These are phyloP conservation scores for Brasenia schreberi DNA, from an alignment of 164 flowering plant species.

Conservation along the genomic window DNA sequence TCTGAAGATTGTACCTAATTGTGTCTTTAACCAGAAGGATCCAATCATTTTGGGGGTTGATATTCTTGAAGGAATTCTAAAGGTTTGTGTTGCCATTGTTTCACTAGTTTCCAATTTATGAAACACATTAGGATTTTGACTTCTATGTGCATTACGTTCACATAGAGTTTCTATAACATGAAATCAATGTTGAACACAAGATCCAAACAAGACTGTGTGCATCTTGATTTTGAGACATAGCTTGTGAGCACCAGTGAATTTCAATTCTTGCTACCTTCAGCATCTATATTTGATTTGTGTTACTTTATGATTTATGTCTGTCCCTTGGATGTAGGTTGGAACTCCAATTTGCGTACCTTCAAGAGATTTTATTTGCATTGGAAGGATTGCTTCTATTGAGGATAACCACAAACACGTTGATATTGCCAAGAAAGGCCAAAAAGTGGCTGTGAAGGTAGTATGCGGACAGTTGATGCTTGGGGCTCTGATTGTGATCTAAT, in stretches of 20 bases:
- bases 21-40: constrained; percentile 88
- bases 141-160: no score
- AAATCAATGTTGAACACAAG: no score
- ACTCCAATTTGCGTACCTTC: constrained; percentile 86
- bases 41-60: constrained; percentile 95
- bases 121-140: no score
- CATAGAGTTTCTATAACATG: no score
- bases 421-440: constrained; percentile 78
- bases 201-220: no score
- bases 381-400: constrained; percentile 80
- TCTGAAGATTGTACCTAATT: constrained; percentile 71
- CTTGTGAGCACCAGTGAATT: no score
- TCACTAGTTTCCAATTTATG: background rate
- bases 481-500: background rate
- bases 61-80: constrained; percentile 75
- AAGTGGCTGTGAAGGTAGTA: constrained; percentile 89
- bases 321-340: constrained; percentile 39
- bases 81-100: constrained; percentile 27
- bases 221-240: no score
- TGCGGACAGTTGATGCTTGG: background rate
- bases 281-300: no score
- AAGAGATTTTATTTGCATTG: constrained; percentile 70
- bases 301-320: background rate
- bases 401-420: constrained; percentile 84
- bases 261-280: no score